Base-by-base conservation (phyloP, 2,329 filamentous ascomycete species). In the Cytospora paraplurivora region DNA sequence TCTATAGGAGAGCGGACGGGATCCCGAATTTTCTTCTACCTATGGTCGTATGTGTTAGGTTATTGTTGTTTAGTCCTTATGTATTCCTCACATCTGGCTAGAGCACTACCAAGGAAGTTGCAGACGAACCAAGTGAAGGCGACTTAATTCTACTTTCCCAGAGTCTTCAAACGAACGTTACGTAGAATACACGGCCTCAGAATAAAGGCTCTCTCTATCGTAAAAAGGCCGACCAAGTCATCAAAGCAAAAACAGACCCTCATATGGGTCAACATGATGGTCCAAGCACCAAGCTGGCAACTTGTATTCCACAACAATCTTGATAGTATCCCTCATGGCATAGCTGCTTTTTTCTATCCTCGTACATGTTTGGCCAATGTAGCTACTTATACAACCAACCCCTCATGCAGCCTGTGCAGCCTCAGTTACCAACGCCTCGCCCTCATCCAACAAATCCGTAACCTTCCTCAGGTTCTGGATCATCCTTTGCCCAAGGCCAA, bases 381-480 rank as follows among this genome's bases (percentile, higher is more conserved):
- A 15, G 13, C 34, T 34, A 21, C 21, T 41, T 17, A 11, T 47
- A 47, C 44, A 19, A 27, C 37, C 6, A 17, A 17, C 37, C 47
- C 32, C 44, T 56, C 53, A 66, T 11, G 64, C 64, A 55, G 59
- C 59, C 55, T 33, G 41, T 66, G 66, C 78, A 44, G 71, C 78
- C 73, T 93, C 91, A 54, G 86, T 86, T 84, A 96, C 90, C 68
- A 97, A 79, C 76, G 95, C 90, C 81, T 99, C 95, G 1, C 92
- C 93, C 75, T 99, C 95, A 76, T 99, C 94, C 72, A 99, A 77
- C 76, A 97, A 81, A 69, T 92, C 90, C 67, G 91, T 91, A 59
- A 99, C 91, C 75, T 89, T 91, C 73, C 89, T 88, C 75, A 98
- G 71, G 76, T 97, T 93, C 67, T 84, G 85, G 71, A 97, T 88